Evolutionary conservation across 257 asterid genomes (phyloP).

Genomic region (Penstemon barbatus): DNA sequence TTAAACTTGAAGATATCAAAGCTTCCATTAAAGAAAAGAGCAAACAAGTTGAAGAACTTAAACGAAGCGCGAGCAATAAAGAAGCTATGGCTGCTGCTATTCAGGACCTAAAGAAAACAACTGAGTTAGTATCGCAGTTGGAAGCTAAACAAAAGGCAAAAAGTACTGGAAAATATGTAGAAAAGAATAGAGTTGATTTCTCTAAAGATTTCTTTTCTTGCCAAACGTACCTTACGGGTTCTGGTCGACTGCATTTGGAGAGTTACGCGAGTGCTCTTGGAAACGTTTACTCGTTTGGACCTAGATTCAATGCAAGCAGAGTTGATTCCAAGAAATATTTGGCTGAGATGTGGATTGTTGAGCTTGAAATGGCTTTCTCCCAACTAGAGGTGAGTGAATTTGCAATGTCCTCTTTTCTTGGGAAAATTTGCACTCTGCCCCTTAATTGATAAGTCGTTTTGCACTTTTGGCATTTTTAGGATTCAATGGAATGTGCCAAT

Average conservation of each 20-base stretch:
- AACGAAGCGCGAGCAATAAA: constrained; percentile 69
- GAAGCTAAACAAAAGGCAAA: constrained; percentile 54
- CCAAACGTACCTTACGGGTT: constrained; percentile 50
- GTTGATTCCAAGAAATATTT: constrained; percentile 49
- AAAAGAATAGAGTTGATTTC: constrained; percentile 31
- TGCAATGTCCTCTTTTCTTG: neutral
- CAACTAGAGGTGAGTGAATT: constrained; percentile 49
- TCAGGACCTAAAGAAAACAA: constrained; percentile 66
- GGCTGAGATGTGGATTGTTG: constrained; percentile 90
- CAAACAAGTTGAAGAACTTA: constrained; percentile 64
- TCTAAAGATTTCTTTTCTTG: constrained; percentile 62
- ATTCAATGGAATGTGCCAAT: constrained; percentile 72
- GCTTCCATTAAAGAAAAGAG: constrained; percentile 63
- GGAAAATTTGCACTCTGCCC: too few species aligned
- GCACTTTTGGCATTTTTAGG: constrained; percentile 44
- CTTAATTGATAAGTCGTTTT: too few species aligned
- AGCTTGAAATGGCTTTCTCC: constrained; percentile 81
- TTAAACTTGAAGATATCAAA: constrained; percentile 45
- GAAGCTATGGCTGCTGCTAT: constrained; percentile 75
- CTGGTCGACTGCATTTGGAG: constrained; percentile 85
- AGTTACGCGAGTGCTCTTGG: constrained; percentile 87
- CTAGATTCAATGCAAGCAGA: constrained; percentile 59
- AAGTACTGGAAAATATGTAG: constrained; percentile 15
- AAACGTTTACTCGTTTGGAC: constrained; percentile 80
- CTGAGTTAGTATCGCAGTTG: constrained; percentile 53